These are phyloP conservation scores for Asterella californica DNA, from an alignment of 225 moss, liverwort and hornwort genomes.

Conservation along the genomic window DNA sequence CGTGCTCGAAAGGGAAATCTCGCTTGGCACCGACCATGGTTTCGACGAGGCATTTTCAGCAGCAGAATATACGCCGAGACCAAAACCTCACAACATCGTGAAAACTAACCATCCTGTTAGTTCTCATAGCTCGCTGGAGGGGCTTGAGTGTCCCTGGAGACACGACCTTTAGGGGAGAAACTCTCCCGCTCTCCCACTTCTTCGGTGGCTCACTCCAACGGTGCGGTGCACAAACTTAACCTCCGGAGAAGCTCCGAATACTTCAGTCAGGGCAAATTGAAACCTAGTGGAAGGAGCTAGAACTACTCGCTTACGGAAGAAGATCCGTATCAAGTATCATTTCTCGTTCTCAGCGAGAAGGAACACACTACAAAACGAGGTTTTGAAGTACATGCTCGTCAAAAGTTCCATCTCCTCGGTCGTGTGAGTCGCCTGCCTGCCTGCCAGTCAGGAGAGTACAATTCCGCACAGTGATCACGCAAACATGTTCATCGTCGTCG, in stretches of 20 bases:
- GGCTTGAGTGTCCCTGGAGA: too few species aligned
- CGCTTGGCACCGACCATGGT: constrained; percentile 38
- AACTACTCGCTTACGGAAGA: background rate
- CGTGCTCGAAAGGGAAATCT: constrained; percentile 18
- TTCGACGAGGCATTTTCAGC: too few species aligned
- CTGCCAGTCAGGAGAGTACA: too few species aligned
- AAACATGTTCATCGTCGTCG: too few species aligned
- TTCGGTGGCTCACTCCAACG: background rate
- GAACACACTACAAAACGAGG: background rate
- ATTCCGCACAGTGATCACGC: too few species aligned
- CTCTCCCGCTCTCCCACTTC: background rate
- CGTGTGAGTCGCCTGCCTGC: too few species aligned
- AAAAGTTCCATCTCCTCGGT: too few species aligned
- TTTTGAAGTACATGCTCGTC: background rate
- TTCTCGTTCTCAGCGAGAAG: background rate
- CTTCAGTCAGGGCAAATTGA: background rate
- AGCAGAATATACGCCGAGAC: too few species aligned
- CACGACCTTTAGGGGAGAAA: background rate
- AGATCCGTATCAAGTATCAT: background rate
- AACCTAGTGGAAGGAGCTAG: background rate
- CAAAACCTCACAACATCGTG: too few species aligned
- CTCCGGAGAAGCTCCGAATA: background rate
- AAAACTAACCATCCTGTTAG: too few species aligned
- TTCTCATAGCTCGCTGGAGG: too few species aligned
- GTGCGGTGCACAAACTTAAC: too few species aligned